Evolutionary conservation across 495 filamentous ascomycete genomes (phyloP).

Genomic region (Aspergillus panamensis): DNA sequence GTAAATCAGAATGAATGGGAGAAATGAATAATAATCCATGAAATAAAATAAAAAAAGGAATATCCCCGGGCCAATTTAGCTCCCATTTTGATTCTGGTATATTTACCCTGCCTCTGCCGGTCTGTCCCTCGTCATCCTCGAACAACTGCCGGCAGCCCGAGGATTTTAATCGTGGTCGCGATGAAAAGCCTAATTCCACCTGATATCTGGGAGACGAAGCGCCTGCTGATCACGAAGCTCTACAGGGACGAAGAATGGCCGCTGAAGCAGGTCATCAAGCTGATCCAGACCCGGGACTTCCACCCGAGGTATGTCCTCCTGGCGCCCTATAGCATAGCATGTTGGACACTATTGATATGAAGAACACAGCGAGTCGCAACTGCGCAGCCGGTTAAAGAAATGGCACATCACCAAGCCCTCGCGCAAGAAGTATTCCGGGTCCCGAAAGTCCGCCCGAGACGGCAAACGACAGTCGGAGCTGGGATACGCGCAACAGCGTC

Average conservation of each 20-base stretch:
- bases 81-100: neutral
- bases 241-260: conserved; percentile 22
- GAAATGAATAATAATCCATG: too few species aligned
- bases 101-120: neutral
- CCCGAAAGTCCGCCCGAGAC: neutral
- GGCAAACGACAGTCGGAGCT: neutral
- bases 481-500: neutral
- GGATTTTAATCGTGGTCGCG: neutral
- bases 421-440: conserved; percentile 14
- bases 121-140: neutral
- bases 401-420: conserved; percentile 21
- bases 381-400: conserved; percentile 18
- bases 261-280: conserved; percentile 20
- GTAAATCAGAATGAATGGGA: too few species aligned
- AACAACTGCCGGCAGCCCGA: neutral
- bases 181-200: conserved; percentile 15
- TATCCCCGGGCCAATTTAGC: too few species aligned
- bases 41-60: too few species aligned
- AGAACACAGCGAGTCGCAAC: conserved; percentile 12
- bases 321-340: neutral
- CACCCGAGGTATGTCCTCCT: conserved; percentile 15
- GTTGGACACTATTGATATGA: too few species aligned
- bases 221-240: conserved; percentile 12
- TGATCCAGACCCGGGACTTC: conserved; percentile 11
- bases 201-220: conserved; percentile 19